Evolutionary conservation across 148 eudicot genomes (phyloP), one percentile per base, ranked within the genome.

Genomic region (Oxyria digyna): DNA sequence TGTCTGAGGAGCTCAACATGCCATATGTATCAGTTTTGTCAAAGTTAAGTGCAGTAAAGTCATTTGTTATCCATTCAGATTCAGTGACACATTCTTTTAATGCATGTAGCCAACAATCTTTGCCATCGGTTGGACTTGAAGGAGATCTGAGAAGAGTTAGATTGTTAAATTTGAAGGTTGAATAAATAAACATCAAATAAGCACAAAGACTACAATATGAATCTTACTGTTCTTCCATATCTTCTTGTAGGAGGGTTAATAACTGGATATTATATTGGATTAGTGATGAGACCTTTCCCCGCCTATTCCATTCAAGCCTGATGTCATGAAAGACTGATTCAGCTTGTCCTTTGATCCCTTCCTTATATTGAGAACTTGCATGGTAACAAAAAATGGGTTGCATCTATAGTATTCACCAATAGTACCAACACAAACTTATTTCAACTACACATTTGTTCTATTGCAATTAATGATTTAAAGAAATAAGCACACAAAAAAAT

Each of bases 281-380:
- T 29, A 79, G 78, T 66, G 80, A 48, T 32, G 99, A 86, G 54
- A 72, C 67, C 63, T 75, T 88, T 68, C 91, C 89, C 67, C 85
- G 85, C 37, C 73, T 77, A 70, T 71, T 73, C 67, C 93, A 77
- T 31, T 89, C 85, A 67, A 78, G 70, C 32, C 79, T 72, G 72
- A 94, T 52, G 62, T 91, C 96, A 75, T 76, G 75, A 27, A 94
- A 78, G 42, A 94, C 75, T 71, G 64, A 63, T 69, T 84, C 89
- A 48, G 97, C 77, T 64, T 84, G 85, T 15, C 96, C 91, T 69
- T 87, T n/a, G n/a, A n/a, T n/a, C n/a, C n/a, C n/a, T n/a, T 83
- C 78, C 85, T 85, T 76, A 94, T 29, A 13, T 78, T 65, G 46
- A 91, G 84, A 73, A 82, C 75, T 96, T 94, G 72, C 49, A 29